A percentile compares a stretch with the other conserved stretches of the same genome.
These are phyloP conservation scores for Paraphaeosphaeria minitans DNA, from an alignment of 2,329 filamentous ascomycete genomes.

Conservation along the genomic window DNA sequence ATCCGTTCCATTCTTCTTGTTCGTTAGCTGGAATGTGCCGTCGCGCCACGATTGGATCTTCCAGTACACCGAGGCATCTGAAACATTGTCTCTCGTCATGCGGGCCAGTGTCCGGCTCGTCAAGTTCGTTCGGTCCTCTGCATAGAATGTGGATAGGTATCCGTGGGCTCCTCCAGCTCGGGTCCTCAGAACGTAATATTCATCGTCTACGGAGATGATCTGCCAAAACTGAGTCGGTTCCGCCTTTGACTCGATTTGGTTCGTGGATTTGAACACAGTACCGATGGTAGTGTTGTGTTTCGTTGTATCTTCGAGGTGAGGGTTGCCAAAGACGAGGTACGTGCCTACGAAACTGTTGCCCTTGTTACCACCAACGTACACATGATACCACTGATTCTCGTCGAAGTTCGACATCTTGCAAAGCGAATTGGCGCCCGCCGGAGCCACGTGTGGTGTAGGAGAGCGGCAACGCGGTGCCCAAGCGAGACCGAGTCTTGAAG, in stretches of 20 bases:
- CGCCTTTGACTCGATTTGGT: conserved; percentile 2
- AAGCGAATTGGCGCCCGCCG: background rate
- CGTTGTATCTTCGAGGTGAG: conserved; percentile 10
- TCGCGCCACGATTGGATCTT: conserved; percentile 26
- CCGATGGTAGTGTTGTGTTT: conserved; percentile 15
- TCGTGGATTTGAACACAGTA: conserved; percentile 16
- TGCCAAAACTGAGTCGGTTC: conserved; percentile 24
- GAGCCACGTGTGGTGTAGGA: background rate
- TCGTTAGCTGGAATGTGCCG: conserved; percentile 25
- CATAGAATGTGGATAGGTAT: conserved; percentile 20
- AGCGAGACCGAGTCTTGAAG: background rate
- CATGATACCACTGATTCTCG: conserved; percentile 21
- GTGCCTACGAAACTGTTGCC: conserved; percentile 13
- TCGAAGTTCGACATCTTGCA: conserved; percentile 17
- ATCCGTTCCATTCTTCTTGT: conserved; percentile 23
- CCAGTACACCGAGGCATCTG: conserved; percentile 30
- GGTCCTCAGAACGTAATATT: conserved; percentile 25
- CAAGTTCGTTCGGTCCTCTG: conserved; percentile 17
- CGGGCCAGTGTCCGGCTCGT: conserved; percentile 12
- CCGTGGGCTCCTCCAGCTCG: conserved; percentile 21
- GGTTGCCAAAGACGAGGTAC: conserved; percentile 1
- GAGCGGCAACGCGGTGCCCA: background rate
- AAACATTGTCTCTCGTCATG: conserved; percentile 25
- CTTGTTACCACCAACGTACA: conserved; percentile 14
- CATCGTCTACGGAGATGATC: conserved; percentile 20